Conservation (phyloP, 208 protist species). For the Trypanosoma cruzi region DNA sequence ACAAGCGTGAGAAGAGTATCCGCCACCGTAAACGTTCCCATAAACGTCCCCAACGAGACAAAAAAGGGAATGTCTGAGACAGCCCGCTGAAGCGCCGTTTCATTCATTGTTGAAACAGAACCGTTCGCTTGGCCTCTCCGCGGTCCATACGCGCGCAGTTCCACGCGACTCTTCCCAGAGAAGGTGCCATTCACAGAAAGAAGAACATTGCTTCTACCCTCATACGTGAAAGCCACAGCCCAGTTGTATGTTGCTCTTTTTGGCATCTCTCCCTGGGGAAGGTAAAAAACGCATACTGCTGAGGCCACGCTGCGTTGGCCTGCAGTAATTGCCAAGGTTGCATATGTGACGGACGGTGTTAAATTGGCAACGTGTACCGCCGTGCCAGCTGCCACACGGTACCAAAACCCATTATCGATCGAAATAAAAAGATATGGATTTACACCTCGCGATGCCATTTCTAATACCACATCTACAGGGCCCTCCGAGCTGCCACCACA, state of each 20-base stretch:
- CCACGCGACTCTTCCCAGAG: conserved; percentile 1
- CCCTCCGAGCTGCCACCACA: conserved; percentile 27
- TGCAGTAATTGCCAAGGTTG: conserved; percentile 35
- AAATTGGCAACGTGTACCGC: conserved; percentile 16
- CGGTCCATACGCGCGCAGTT: conserved; percentile 2
- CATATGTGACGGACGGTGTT: conserved; percentile 13
- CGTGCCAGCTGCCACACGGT: neutral
- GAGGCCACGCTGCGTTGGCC: conserved; percentile 24
- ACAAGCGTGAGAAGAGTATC: conserved; percentile 8
- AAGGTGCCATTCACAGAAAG: conserved; percentile 18
- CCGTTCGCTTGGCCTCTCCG: neutral
- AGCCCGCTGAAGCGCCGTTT: neutral
- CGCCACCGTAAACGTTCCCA: conserved; percentile 8
- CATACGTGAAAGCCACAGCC: conserved; percentile 3
- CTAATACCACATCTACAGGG: neutral
- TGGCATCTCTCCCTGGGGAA: conserved; percentile 14
- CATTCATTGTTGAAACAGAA: neutral
- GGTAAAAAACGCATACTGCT: conserved; percentile 54
- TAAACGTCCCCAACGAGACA: conserved; percentile 13
- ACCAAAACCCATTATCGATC: conserved; percentile 23
- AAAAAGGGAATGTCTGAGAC: conserved; percentile 11
- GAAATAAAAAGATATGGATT: conserved; percentile 21
- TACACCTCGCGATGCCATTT: conserved; percentile 9
- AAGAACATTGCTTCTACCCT: neutral
- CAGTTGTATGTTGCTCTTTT: conserved; percentile 7